Base-by-base conservation (phyloP, 1,284 basidiomycete species). In the Malassezia arunalokei region DNA sequence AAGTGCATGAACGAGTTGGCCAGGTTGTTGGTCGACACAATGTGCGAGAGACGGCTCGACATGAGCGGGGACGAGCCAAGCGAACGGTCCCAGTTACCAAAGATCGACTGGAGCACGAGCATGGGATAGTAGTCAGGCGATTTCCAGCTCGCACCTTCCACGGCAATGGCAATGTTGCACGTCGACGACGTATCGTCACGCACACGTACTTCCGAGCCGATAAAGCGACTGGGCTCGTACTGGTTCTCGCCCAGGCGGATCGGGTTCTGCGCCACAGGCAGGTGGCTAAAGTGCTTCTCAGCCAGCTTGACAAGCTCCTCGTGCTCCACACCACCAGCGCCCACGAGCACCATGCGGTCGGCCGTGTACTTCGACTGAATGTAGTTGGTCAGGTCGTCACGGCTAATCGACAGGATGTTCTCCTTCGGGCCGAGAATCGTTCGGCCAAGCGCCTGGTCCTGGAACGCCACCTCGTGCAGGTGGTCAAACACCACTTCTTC, bases 1-100 rank as follows among this genome's bases (percentile, higher is more conserved):
- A 98, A 99, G 60, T 87, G 89, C 88, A 96, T 94, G 84, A 87
- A 98, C 63, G 86, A 90, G 80, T 98, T 99, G 71, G 94, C 92
- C 72, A 98, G 86, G 79, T 89, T 89, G 82, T 96, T 86, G 59
- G 80, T 79, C 43, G 88, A 88, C 71, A 98, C 79, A 75, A 90
- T 86, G 77, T 92, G 86, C 44, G 86, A 88, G 57, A 99, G 83
- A 56, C 85, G 83, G 52, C 89, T 94, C 59, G 86, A 89, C 64
- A 94, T 83, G 54, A 95, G 79, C 35, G 89, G 81, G 9, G 87
- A 85, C 43, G 89, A 83, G 65, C 92, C 92, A 66, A 98, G 83
- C 54, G 86, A 87, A 68, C 94, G 85, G 76, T 99, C 94, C 94
- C 94, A 99, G 82, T 96, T 99, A 64, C 92, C 92, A 76, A 98